phyloP scores from a whole-genome alignment of 2,329 filamentous ascomycete species.

The Clarireedia sp. region DNA sequence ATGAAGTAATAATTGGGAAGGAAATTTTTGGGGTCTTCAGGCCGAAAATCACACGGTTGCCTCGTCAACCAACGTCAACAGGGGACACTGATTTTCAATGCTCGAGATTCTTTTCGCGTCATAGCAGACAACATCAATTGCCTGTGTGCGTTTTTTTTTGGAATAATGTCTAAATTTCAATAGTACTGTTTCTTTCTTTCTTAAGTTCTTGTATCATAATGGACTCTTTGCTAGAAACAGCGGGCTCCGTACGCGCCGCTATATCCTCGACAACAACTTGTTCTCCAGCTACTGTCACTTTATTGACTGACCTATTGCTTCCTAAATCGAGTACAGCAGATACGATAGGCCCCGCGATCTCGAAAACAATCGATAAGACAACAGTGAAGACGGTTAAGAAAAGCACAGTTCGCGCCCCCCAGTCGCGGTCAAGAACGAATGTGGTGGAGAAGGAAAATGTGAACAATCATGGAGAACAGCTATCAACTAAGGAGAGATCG shows the following conservation, averaged over 20 bases:
- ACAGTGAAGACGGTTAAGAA: constrained; percentile 8
- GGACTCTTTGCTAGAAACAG: constrained; percentile 34
- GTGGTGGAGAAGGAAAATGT: constrained; percentile 15
- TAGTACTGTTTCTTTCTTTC: constrained; percentile 17
- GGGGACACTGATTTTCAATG: constrained; percentile 4
- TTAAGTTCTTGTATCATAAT: constrained; percentile 28
- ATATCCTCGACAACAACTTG: constrained; percentile 41
- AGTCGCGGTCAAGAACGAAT: constrained; percentile 17
- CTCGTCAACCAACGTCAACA: constrained; percentile 9
- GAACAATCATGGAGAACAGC: constrained; percentile 29
- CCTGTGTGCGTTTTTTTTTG: constrained; percentile 7
- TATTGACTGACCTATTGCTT: constrained; percentile 39
- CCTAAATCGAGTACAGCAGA: constrained; percentile 28
- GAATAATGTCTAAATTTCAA: constrained; percentile 29
- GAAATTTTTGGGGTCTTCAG: background rate
- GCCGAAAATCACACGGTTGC: constrained; percentile 1
- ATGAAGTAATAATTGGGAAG: too few relatives aligned
- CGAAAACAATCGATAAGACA: constrained; percentile 10
- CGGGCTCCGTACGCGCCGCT: constrained; percentile 40
- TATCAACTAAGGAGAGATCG: constrained; percentile 53
- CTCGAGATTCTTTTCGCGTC: constrained; percentile 6
- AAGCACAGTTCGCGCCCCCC: constrained; percentile 10
- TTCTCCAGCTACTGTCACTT: constrained; percentile 36
- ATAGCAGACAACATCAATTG: constrained; percentile 7
- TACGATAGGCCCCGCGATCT: constrained; percentile 1